Conservation (phyloP, 805 yeast species). For the Starmerella bacillaris region DNA sequence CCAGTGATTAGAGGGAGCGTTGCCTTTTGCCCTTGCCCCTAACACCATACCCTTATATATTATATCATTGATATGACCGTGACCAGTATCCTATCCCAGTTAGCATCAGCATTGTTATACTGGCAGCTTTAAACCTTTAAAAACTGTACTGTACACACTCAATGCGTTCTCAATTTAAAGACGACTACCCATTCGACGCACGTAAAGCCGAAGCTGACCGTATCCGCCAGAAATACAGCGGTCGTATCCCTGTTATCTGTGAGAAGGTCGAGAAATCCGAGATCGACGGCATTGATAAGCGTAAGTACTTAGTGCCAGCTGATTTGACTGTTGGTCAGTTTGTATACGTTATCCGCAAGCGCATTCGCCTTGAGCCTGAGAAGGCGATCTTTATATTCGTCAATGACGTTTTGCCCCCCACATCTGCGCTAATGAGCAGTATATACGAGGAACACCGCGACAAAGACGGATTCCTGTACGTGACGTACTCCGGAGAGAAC, state of each 20-base stretch:
- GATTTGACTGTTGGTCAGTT: conserved; percentile 96
- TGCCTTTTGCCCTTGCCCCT: too few relatives aligned
- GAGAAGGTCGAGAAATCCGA: conserved; percentile 95
- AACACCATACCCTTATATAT: too few relatives aligned
- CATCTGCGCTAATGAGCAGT: conserved; percentile 90
- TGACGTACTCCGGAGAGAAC: conserved; percentile 91
- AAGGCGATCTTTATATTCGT: conserved; percentile 96
- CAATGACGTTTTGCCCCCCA: conserved; percentile 92
- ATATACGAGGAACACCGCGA: conserved; percentile 95
- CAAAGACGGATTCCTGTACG: conserved; percentile 91
- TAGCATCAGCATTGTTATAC: too few relatives aligned
- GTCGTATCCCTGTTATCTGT: conserved; percentile 91
- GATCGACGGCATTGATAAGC: conserved; percentile 88
- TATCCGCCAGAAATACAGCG: conserved; percentile 71
- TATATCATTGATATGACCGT: too few relatives aligned
- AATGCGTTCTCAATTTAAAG: conserved; percentile 87
- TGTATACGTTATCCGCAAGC: conserved; percentile 90
- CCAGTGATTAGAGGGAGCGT: too few relatives aligned
- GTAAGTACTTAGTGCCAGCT: conserved; percentile 89
- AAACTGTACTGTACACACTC: too few relatives aligned
- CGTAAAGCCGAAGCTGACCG: conserved; percentile 90
- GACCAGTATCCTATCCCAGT: too few relatives aligned
- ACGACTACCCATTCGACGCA: conserved; percentile 88
- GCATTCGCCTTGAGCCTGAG: conserved; percentile 89
- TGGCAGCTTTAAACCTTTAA: too few relatives aligned